A percentile compares a stretch with the other conserved stretches of the same genome.
Evolutionary conservation across 1,139 yeast species (phyloP).

Genomic region (Suhomyces wounanorum): DNA sequence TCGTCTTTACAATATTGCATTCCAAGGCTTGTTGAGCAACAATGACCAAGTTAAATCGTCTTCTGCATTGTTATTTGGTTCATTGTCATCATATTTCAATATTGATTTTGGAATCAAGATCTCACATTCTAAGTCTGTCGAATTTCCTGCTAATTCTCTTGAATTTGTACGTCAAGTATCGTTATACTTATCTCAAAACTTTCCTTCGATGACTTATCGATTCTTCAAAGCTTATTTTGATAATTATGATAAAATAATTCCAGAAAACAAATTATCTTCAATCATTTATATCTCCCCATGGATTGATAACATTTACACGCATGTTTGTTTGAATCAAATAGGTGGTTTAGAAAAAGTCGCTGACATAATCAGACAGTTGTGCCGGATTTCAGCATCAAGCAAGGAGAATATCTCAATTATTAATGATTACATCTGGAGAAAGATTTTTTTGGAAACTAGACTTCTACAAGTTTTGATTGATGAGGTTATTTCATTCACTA

Average conservation of each 20-base stretch:
- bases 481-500: conserved; percentile 72
- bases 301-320: conserved; percentile 67
- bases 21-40: conserved; percentile 66
- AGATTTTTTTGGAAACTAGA: conserved; percentile 61
- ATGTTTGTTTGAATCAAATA: conserved; percentile 56
- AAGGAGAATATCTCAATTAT: conserved; percentile 36
- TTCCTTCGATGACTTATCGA: conserved; percentile 64
- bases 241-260: conserved; percentile 50
- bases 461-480: conserved; percentile 62
- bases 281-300: conserved; percentile 70
- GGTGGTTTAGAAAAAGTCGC: conserved; percentile 64
- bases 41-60: conserved; percentile 62
- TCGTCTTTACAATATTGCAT: conserved; percentile 61
- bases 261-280: conserved; percentile 38
- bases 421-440: conserved; percentile 68
- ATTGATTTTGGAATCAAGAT: conserved; percentile 63
- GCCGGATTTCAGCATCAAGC: conserved; percentile 60
- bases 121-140: conserved; percentile 59
- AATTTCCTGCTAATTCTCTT: conserved; percentile 73
- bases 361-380: conserved; percentile 62
- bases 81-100: conserved; percentile 60
- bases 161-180: conserved; percentile 65
- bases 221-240: conserved; percentile 63
- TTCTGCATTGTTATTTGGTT: conserved; percentile 65
- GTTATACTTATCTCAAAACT: conserved; percentile 52